Conservation (phyloP, 2,329 filamentous ascomycete species). For the Sporothrix phasma region DNA sequence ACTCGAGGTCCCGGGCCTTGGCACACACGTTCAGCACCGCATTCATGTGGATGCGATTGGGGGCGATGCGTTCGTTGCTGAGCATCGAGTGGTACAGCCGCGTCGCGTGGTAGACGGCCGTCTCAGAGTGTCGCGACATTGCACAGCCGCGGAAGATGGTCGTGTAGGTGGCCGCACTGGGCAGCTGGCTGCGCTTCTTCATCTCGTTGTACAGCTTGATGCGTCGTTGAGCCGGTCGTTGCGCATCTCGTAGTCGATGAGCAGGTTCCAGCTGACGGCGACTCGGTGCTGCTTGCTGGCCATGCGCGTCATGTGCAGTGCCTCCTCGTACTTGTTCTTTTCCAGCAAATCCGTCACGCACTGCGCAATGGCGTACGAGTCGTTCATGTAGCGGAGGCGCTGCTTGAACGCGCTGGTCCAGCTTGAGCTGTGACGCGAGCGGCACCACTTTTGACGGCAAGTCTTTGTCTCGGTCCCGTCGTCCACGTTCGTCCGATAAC, state of each 20-base stretch:
- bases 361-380: conserved; percentile 63
- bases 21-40: conserved; percentile 77
- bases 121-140: conserved; percentile 44
- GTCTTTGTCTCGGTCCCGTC: too few species aligned
- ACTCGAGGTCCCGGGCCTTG: conserved; percentile 63
- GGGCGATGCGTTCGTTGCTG: conserved; percentile 51
- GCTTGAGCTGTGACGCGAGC: background rate
- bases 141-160: conserved; percentile 70
- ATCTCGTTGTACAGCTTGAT: conserved; percentile 94
- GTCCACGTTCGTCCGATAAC: too few species aligned
- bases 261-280: conserved; percentile 76
- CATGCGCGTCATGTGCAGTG: conserved; percentile 55
- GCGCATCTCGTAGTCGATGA: conserved; percentile 62
- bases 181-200: conserved; percentile 82
- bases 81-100: conserved; percentile 69
- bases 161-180: conserved; percentile 75
- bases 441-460: too few species aligned
- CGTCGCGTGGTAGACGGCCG: conserved; percentile 58
- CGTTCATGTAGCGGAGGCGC: conserved; percentile 40
- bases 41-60: conserved; percentile 77
- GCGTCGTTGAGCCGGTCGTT: conserved; percentile 48
- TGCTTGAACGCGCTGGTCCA: background rate
- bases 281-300: conserved; percentile 57
- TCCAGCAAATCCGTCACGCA: conserved; percentile 53
- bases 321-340: conserved; percentile 53